These are phyloP conservation scores for Hypoxylon sp. DNA, from an alignment of 2,329 filamentous ascomycete genomes.

Conservation along the genomic window DNA sequence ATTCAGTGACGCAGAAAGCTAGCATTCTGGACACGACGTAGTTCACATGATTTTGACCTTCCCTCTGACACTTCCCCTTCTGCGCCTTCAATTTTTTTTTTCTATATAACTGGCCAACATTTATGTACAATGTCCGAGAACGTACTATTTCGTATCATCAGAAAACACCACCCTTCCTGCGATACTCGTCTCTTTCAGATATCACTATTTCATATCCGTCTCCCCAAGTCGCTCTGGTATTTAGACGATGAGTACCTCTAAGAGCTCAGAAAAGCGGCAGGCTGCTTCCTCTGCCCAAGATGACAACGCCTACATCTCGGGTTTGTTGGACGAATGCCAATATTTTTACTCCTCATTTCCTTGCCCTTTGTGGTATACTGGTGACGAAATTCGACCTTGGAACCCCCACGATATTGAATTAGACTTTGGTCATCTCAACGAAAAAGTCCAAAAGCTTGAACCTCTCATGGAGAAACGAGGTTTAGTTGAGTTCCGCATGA, in stretches of 20 bases:
- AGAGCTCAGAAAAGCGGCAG: neutral
- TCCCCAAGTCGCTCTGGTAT: neutral
- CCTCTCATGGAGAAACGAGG: neutral
- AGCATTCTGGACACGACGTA: neutral
- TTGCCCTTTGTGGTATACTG: too few species aligned
- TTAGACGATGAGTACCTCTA: neutral
- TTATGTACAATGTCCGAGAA: neutral
- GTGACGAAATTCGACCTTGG: too few species aligned
- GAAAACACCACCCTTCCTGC: neutral
- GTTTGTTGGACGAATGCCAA: neutral
- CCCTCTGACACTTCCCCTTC: neutral
- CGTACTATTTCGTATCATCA: neutral
- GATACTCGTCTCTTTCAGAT: neutral
- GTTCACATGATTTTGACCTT: neutral
- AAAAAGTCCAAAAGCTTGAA: neutral
- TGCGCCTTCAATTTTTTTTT: neutral
- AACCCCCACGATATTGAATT: neutral
- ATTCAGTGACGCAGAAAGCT: neutral
- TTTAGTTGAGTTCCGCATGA: neutral
- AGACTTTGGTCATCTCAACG: neutral
- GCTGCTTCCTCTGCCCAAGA: neutral
- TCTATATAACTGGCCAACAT: too few species aligned
- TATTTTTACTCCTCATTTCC: neutral
- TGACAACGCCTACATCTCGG: neutral
- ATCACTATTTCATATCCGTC: neutral